Percentiles rank a stretch among this genome's conserved stretches.
phyloP scores from a whole-genome alignment of 192 early-diverging fungal genomes.

The Jimgerdemannia lactiflua region DNA sequence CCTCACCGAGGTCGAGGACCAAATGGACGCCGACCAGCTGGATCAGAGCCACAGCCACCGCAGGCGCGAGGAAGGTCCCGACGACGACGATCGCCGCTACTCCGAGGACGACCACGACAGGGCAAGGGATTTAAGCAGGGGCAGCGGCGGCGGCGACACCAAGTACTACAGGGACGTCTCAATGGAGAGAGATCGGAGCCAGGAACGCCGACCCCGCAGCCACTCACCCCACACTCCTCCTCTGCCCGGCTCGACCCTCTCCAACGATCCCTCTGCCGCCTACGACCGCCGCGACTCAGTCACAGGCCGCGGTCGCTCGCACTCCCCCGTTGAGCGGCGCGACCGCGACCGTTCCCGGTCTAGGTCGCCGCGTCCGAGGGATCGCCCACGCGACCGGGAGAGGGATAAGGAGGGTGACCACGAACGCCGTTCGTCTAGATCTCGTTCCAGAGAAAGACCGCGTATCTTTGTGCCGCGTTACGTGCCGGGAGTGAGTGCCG shows the following conservation, averaged over 20 bases:
- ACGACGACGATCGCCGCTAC: not conserved
- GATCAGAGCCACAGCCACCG: not conserved
- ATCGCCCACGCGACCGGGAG: not conserved
- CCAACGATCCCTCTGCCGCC: not conserved
- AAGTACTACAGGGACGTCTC: not conserved
- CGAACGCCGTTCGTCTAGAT: not conserved
- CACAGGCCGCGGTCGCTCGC: not conserved
- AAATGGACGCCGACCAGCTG: not conserved
- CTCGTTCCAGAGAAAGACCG: not conserved
- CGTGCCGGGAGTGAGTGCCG: not conserved
- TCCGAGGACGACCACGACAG: not conserved
- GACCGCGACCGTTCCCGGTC: not conserved
- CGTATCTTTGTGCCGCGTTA: not conserved
- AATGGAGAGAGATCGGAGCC: not conserved
- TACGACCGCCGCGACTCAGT: not conserved
- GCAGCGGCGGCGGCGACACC: not conserved
- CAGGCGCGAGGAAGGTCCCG: not conserved
- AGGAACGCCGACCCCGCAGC: not conserved
- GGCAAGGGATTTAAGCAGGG: not conserved
- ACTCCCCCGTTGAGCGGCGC: not conserved
- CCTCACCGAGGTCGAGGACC: not conserved
- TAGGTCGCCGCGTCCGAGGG: not conserved
- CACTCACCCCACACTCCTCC: not conserved
- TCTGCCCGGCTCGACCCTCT: not conserved
- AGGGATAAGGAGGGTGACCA: not conserved